Evolutionary conservation across 2,329 filamentous ascomycete species (phyloP).

Genomic region (Fusarium abutilonis): DNA sequence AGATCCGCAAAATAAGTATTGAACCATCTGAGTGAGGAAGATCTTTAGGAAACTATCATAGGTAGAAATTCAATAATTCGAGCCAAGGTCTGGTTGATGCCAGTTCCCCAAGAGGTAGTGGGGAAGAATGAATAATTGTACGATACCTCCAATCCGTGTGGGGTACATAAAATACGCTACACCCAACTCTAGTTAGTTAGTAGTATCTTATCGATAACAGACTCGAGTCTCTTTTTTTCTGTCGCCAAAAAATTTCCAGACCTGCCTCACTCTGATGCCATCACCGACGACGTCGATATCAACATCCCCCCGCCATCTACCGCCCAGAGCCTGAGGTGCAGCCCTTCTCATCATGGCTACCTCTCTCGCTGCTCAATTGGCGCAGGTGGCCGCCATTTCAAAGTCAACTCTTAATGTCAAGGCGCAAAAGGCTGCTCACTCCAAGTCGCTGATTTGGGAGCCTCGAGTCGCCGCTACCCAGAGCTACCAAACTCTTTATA

Average conservation of each 20-base stretch:
- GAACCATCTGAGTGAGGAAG: too few relatives aligned
- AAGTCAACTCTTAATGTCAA: constrained; percentile 92
- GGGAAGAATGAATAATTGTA: too few relatives aligned
- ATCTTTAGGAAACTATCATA: too few relatives aligned
- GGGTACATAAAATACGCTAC: constrained; percentile 5
- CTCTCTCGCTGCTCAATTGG: constrained; percentile 91
- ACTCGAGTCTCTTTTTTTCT: constrained; percentile 34
- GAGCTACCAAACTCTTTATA: constrained; percentile 88
- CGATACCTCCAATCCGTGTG: constrained; percentile 6
- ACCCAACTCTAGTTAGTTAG: constrained; percentile 1
- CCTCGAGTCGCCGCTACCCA: constrained; percentile 84
- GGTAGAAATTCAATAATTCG: too few relatives aligned
- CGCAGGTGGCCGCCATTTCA: constrained; percentile 88
- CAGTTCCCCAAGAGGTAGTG: too few relatives aligned
- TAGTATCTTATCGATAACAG: constrained; percentile 49
- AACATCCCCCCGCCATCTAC: constrained; percentile 37
- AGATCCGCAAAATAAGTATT: too few relatives aligned
- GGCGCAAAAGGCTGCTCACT: constrained; percentile 89
- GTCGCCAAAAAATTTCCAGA: constrained; percentile 47
- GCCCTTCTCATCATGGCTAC: constrained; percentile 71
- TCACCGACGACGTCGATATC: constrained; percentile 33
- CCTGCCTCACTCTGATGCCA: constrained; percentile 39
- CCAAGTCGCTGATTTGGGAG: constrained; percentile 95
- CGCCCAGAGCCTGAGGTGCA: constrained; percentile 40
- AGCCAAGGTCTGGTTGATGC: too few relatives aligned